phyloP scores from a whole-genome alignment of 2,329 filamentous ascomycete species.

The Penicillium digitatum region DNA sequence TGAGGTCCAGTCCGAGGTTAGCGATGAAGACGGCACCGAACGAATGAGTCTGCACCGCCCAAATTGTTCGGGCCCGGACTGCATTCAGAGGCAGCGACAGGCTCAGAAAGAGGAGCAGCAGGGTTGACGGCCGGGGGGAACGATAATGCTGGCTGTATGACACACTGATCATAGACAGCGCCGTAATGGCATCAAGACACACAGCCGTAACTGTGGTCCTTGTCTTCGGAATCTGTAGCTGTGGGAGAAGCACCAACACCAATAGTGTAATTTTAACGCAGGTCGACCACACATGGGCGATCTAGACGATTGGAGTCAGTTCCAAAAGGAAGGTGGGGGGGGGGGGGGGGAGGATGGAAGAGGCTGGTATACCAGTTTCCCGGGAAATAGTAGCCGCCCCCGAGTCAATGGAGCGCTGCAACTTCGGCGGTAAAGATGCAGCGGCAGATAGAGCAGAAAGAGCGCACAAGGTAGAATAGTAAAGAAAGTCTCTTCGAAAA shows the following conservation, averaged over 20 bases:
- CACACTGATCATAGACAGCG: neutral
- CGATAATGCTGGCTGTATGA: neutral
- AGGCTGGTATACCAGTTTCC: neutral
- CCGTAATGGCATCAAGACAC: neutral
- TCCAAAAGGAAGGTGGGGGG: neutral
- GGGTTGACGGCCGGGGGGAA: neutral
- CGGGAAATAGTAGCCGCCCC: neutral
- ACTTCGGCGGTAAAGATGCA: conserved; percentile 13
- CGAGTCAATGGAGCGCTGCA: neutral
- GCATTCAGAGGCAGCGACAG: neutral
- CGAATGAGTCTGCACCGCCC: neutral
- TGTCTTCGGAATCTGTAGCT: neutral
- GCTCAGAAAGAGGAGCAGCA: neutral
- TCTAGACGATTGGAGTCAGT: neutral
- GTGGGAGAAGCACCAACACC: neutral
- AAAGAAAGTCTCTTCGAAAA: conserved; percentile 34
- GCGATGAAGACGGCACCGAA: neutral
- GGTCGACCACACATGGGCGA: conserved; percentile 2
- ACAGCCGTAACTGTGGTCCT: neutral
- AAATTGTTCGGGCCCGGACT: neutral
- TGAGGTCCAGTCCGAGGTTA: neutral
- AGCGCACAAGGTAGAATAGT: conserved; percentile 17
- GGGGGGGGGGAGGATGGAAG: neutral
- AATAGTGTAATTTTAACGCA: conserved; percentile 2
- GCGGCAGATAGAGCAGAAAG: conserved; percentile 20